Evolutionary conservation across 257 asterid species (phyloP).

Genomic region (Scutellaria barbata): DNA sequence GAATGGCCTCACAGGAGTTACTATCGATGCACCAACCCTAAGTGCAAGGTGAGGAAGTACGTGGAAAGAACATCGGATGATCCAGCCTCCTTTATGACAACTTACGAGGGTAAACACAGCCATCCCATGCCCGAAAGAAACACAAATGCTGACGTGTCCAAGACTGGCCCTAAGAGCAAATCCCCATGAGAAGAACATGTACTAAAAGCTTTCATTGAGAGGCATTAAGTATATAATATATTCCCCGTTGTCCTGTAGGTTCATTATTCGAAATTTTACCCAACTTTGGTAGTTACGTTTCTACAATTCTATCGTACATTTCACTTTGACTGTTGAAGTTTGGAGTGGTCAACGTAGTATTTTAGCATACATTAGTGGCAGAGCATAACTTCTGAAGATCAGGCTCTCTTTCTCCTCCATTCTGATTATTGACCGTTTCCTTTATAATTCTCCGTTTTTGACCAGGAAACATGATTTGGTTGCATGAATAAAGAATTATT

Average conservation of each 20-base stretch:
- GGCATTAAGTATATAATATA: background rate
- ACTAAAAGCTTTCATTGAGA: background rate
- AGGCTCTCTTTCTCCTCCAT: background rate
- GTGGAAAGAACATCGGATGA: conserved; percentile 78
- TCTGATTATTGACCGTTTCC: conserved; percentile 1
- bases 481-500: too few relatives aligned
- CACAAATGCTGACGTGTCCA: conserved; percentile 43
- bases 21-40: conserved; percentile 74
- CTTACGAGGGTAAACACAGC: conserved; percentile 83
- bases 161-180: conserved; percentile 41
- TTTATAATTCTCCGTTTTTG: background rate
- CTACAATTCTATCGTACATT: background rate
- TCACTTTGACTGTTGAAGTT: background rate
- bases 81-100: conserved; percentile 62
- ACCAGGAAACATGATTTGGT: background rate
- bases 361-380: background rate
- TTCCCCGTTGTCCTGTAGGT: background rate
- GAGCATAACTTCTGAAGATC: conserved; percentile 3
- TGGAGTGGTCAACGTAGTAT: background rate
- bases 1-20: conserved; percentile 68
- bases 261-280: background rate
- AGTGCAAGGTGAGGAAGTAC: conserved; percentile 73
- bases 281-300: too few relatives aligned
- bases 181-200: background rate
- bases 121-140: conserved; percentile 41